Percentiles rank a stretch among this genome's conserved stretches.
These are phyloP conservation scores for Coleophoma crateriformis DNA, from an alignment of 2,329 filamentous ascomycete genomes.

Conservation along the genomic window DNA sequence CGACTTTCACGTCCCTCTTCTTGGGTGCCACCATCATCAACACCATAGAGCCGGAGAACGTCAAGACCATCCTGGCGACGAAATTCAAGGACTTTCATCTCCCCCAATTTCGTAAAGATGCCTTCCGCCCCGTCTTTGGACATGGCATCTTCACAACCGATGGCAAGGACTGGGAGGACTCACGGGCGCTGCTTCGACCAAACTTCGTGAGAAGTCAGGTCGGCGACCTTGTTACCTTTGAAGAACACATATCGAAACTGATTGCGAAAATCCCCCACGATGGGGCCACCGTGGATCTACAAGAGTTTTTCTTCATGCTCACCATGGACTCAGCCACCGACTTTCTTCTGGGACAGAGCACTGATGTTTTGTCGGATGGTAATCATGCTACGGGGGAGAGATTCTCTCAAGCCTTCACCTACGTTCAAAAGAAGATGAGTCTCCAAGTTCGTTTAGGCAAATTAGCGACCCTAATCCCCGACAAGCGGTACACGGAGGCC, in stretches of 20 bases:
- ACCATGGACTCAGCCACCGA: conserved; percentile 64
- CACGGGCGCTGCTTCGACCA: conserved; percentile 45
- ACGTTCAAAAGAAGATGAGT: conserved; percentile 21
- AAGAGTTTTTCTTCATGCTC: conserved; percentile 58
- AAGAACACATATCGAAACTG: conserved; percentile 52
- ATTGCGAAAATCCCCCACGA: conserved; percentile 51
- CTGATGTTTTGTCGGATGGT: conserved; percentile 31
- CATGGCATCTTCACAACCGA: conserved; percentile 52
- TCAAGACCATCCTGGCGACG: conserved; percentile 50
- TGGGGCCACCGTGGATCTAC: conserved; percentile 51
- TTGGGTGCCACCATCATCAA: background rate
- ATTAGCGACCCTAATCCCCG: conserved; percentile 14
- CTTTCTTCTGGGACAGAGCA: conserved; percentile 59
- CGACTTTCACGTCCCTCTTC: background rate
- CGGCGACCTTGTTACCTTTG: conserved; percentile 49
- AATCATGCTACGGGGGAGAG: conserved; percentile 10
- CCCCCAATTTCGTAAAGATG: conserved; percentile 34
- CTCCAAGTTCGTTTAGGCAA: conserved; percentile 20
- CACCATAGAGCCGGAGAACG: conserved; percentile 44
- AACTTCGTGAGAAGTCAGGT: conserved; percentile 45
- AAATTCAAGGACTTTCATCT: conserved; percentile 51
- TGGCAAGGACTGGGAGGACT: conserved; percentile 47
- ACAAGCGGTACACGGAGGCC: conserved; percentile 19
- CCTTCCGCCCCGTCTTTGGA: conserved; percentile 43
- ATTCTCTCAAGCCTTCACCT: conserved; percentile 31